Conservation (phyloP, 805 yeast species). For the Ogataea pilisensis region DNA sequence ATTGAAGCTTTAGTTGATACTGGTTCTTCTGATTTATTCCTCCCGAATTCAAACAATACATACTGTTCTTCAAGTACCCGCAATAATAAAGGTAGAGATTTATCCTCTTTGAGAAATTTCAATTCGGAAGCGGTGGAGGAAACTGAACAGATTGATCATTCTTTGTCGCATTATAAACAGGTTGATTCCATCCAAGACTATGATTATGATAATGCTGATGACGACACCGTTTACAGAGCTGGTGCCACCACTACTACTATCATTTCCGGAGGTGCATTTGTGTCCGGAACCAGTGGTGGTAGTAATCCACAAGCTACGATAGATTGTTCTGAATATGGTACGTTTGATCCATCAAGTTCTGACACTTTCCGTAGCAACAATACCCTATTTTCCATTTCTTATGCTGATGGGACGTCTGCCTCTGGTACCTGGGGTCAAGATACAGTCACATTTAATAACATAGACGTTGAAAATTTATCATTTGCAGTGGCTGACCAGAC, state of each 20-base stretch:
- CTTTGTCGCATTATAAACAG: no score
- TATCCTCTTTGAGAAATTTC: conserved; percentile 6
- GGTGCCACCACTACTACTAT: no score
- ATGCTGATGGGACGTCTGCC: conserved; percentile 48
- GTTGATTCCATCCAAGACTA: no score
- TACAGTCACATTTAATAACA: conserved; percentile 46
- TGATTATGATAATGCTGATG: no score
- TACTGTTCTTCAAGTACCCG: conserved; percentile 31
- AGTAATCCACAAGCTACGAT: conserved; percentile 19
- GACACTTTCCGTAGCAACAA: conserved; percentile 36
- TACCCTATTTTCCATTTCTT: conserved; percentile 39
- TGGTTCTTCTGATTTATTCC: conserved; percentile 75
- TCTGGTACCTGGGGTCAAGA: conserved; percentile 62
- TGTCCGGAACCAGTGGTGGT: no score
- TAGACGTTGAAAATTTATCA: conserved; percentile 46
- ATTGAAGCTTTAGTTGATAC: conserved; percentile 63
- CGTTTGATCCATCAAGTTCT: conserved; percentile 41
- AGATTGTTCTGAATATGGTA: conserved; percentile 44
- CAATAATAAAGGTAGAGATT: conserved; percentile 6
- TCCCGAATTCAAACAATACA: conserved; percentile 46
- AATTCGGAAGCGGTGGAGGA: neutral
- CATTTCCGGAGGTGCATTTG: no score
- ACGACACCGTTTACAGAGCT: no score
- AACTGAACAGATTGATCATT: no score
- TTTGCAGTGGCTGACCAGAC: conserved; percentile 72